A percentile compares a stretch with the other conserved stretches of the same genome.
Evolutionary conservation across 306 rosid genomes (phyloP).

Genomic region (Quercus robur): DNA sequence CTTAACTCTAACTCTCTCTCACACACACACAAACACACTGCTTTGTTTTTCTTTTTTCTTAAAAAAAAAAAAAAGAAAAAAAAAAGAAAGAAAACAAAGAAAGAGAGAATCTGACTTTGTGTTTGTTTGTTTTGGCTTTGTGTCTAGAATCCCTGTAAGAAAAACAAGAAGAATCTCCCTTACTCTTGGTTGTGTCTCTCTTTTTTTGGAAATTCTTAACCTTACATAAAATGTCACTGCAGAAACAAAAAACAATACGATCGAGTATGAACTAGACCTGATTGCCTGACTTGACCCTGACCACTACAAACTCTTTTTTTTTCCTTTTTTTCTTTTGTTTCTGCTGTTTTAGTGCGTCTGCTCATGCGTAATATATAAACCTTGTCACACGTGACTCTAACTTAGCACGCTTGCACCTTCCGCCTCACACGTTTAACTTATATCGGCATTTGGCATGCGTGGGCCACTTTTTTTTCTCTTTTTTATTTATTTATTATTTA

Average conservation of each 20-base stretch:
- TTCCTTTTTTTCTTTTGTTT: background rate
- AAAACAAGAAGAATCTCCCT: background rate
- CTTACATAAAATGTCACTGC: too few relatives aligned
- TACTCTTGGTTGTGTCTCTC: constrained; percentile 17
- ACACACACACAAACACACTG: background rate
- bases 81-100: too few relatives aligned
- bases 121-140: background rate
- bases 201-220: constrained; percentile 11
- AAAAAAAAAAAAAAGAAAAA: too few relatives aligned
- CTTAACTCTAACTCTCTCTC: background rate
- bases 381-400: constrained; percentile 51
- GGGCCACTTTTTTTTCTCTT: constrained; percentile 25
- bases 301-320: constrained; percentile 10
- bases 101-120: background rate
- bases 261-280: constrained; percentile 24
- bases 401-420: constrained; percentile 31
- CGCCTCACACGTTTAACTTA: constrained; percentile 9
- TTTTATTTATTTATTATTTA: background rate
- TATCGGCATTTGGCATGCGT: constrained; percentile 64
- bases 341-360: constrained; percentile 10
- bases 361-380: constrained; percentile 50
- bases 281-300: constrained; percentile 20
- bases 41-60: constrained; percentile 1
- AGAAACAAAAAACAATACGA: constrained; percentile 6
- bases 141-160: constrained; percentile 11